Conservation (phyloP, 148 eudicot species). For the Hydrangea macrophylla region DNA sequence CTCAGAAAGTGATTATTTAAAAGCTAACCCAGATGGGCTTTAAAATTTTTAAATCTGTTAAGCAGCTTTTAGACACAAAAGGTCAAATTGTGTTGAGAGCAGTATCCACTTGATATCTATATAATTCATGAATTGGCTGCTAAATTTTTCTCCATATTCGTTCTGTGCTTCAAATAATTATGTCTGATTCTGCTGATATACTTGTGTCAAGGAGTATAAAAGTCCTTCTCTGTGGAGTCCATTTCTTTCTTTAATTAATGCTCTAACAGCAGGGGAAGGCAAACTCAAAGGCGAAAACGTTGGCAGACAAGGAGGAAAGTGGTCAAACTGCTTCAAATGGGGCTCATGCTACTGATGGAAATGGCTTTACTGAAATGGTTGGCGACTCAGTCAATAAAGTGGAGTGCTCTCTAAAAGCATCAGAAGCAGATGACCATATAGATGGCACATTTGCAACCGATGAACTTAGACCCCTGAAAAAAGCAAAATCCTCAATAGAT, state of each 20-base stretch:
- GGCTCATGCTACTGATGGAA: constrained; percentile 27
- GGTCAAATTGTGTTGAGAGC: too few species aligned
- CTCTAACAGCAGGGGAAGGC: constrained; percentile 41
- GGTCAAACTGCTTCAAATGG: constrained; percentile 35
- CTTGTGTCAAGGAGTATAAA: background rate
- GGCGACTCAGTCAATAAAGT: constrained; percentile 21
- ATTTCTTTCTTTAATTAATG: background rate
- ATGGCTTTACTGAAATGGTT: constrained; percentile 38
- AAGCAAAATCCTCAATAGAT: constrained; percentile 52
- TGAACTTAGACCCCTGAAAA: constrained; percentile 67
- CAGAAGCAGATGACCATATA: constrained; percentile 29
- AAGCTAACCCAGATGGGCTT: too few species aligned
- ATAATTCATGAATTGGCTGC: too few species aligned
- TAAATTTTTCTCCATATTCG: background rate
- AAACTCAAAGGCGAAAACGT: constrained; percentile 32
- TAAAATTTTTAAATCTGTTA: too few species aligned
- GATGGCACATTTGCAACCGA: constrained; percentile 30
- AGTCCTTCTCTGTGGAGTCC: background rate
- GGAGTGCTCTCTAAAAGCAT: constrained; percentile 25
- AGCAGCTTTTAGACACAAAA: too few species aligned
- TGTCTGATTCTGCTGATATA: background rate
- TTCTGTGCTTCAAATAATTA: background rate
- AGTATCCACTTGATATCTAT: too few species aligned
- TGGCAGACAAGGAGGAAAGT: constrained; percentile 39
- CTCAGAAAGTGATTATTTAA: too few species aligned